These are phyloP conservation scores for Vigna nakashimae DNA, from an alignment of 306 rosid genomes.

Conservation along the genomic window DNA sequence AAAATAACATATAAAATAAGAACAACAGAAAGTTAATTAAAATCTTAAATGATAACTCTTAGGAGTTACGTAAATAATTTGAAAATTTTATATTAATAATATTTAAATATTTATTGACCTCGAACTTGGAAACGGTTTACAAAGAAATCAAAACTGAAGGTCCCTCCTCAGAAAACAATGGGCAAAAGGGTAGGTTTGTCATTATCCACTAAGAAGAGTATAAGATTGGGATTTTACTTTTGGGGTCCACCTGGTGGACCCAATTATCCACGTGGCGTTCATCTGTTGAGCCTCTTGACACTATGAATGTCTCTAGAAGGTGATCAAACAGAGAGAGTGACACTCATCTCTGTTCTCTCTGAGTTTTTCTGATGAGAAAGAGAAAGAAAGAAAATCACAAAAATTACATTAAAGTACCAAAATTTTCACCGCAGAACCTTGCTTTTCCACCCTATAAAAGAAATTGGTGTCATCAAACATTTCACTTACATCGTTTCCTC, in stretches of 20 bases:
- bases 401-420: neutral
- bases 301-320: constrained; percentile 34
- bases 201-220: constrained; percentile 7
- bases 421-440: constrained; percentile 16
- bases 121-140: neutral
- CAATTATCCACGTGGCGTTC: constrained; percentile 43
- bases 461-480: constrained; percentile 51
- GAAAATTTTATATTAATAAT: too few relatives aligned
- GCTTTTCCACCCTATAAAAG: constrained; percentile 46
- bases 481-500: constrained; percentile 12
- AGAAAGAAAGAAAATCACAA: neutral
- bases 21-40: too few relatives aligned
- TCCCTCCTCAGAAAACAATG: neutral
- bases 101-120: neutral
- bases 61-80: too few relatives aligned
- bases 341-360: constrained; percentile 5
- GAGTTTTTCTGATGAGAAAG: neutral
- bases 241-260: constrained; percentile 39
- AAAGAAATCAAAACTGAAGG: neutral
- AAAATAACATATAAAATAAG: too few relatives aligned
- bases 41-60: too few relatives aligned
- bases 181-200: constrained; percentile 10
- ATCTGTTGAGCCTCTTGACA: constrained; percentile 18
- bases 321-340: neutral
- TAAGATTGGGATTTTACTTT: constrained; percentile 11